Percentiles rank a stretch among this genome's conserved stretches.
These are phyloP conservation scores for Planoprotostelium fungivorum DNA, from an alignment of 78 protist genomes.

Conservation along the genomic window DNA sequence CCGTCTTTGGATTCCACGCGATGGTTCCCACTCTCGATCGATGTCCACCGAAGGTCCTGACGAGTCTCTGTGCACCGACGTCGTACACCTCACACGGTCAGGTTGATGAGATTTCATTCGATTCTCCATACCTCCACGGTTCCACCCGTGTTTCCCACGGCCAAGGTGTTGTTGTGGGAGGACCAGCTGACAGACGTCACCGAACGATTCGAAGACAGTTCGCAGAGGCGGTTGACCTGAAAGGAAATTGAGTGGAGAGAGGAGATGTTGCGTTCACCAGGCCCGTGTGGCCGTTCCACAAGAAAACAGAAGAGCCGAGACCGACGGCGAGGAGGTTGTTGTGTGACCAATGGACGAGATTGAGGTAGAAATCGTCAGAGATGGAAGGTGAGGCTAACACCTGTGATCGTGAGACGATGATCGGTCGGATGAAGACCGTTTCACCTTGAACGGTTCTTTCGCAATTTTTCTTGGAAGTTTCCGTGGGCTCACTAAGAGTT, in stretches of 20 bases:
- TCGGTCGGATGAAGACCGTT: background rate
- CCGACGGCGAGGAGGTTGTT: slow-evolving; percentile 91
- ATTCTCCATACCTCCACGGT: background rate
- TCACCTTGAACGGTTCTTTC: slow-evolving; percentile 26
- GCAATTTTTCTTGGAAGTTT: slow-evolving; percentile 35
- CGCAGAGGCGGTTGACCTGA: background rate
- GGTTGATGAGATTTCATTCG: background rate
- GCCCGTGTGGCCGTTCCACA: slow-evolving; percentile 91
- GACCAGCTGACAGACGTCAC: background rate
- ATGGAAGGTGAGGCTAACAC: slow-evolving; percentile 52
- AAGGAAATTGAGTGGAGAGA: no score
- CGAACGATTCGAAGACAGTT: background rate
- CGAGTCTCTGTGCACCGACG: background rate
- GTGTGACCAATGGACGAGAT: slow-evolving; percentile 91
- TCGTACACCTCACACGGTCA: background rate
- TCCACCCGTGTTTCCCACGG: background rate
- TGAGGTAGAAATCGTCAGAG: slow-evolving; percentile 93
- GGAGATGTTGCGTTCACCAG: slow-evolving; percentile 19
- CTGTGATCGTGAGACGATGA: background rate
- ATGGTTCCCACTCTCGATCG: background rate
- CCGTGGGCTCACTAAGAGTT: slow-evolving; percentile 35
- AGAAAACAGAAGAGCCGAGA: slow-evolving; percentile 78
- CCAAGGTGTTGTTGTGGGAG: background rate
- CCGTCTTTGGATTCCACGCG: background rate
- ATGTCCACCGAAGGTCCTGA: background rate